Base-by-base conservation (phyloP, 257 asterid genomes). In the Nemophila menziesii region DNA sequence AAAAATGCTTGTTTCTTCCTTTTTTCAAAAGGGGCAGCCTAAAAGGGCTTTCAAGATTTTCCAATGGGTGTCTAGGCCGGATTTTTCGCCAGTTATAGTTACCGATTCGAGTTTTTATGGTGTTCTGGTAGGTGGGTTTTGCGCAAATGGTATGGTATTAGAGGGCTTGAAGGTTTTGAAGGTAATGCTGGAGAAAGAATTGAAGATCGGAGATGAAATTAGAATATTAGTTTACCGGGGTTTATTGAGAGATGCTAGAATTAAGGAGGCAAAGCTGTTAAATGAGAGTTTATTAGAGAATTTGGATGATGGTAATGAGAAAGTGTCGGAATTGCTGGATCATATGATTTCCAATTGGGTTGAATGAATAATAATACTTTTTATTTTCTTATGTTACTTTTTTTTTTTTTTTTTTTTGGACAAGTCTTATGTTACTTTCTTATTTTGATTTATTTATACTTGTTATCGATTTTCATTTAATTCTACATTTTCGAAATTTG, bases 191-290 rank as follows among this genome's bases (percentile, higher is more conserved):
- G 21, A 53, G 23, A 71, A 49, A 59, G 16, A 62, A 54, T 17
- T 69, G 58, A 62, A 41, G 58, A 48, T 72, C 8, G 69, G 62
- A 43, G 55, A 54, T 54, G 70, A 52, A 20, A 39, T 72, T 0
- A 63, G 71, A 51, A 26, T 21, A 17, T 33, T 27, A 43, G 63
- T 76, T 39, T 66, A 69, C 57, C 63, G 63, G 48, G 68, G 75
- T 24, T 65, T 76, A 44, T 39, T 76, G 63, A 72, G 75, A 65
- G 80, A 76, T 58, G 80, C 86, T 41, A 72, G 86, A 75, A 65
- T 76, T 69, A 55, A 36, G 53, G 80, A 72, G 53, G 78, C 75
- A 12, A 44, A 59, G 69, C 67, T 66, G 17, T 11, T 76, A 54
- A 69, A 66, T 27, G 68, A 45, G 11, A 69, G 52, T 43, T 61